phyloP scores from a whole-genome alignment of 257 asterid genomes.

The Ballota nigra region DNA sequence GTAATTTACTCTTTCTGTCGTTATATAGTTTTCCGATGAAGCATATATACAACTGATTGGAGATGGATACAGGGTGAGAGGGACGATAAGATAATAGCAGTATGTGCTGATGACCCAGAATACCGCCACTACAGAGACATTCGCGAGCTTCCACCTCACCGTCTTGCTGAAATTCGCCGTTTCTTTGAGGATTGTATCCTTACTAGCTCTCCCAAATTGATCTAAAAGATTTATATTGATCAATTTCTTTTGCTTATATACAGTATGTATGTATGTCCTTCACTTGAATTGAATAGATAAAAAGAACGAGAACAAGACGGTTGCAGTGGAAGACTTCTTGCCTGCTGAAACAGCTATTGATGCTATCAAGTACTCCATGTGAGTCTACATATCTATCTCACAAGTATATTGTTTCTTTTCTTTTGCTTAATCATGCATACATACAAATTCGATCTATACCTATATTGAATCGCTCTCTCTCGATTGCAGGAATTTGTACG shows the following conservation, averaged over 20 bases:
- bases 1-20: slow-evolving; percentile 25
- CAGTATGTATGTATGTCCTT: slow-evolving; percentile 28
- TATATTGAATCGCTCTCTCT: neutral
- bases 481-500: slow-evolving; percentile 72
- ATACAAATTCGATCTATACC: neutral
- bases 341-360: slow-evolving; percentile 69
- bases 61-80: slow-evolving; percentile 60
- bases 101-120: slow-evolving; percentile 93
- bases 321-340: slow-evolving; percentile 81
- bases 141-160: slow-evolving; percentile 78
- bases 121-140: slow-evolving; percentile 74
- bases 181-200: slow-evolving; percentile 96
- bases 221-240: no score
- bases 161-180: slow-evolving; percentile 93
- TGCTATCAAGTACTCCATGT: slow-evolving; percentile 80
- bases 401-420: neutral
- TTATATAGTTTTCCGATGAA: neutral
- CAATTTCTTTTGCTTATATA: neutral
- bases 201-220: no score
- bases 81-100: slow-evolving; percentile 91
- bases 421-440: neutral
- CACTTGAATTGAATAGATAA: slow-evolving; percentile 49
- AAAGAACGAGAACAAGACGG: slow-evolving; percentile 83
- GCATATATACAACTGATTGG: neutral
- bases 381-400: slow-evolving; percentile 10